Evolutionary conservation across 2,329 filamentous ascomycete genomes (phyloP).

Genomic region (Alternaria brassicae): DNA sequence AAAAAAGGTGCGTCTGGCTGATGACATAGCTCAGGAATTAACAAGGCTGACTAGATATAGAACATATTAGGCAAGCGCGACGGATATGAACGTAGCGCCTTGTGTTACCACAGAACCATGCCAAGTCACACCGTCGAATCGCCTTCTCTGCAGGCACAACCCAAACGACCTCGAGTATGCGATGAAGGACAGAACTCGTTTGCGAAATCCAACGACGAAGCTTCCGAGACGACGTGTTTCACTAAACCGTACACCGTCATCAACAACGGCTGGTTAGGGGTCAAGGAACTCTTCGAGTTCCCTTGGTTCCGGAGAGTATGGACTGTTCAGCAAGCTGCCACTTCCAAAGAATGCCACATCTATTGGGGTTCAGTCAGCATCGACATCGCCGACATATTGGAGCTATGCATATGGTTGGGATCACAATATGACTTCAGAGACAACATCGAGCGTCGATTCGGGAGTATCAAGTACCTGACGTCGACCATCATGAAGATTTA

Average conservation of each 20-base stretch:
- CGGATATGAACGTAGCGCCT: too few species aligned
- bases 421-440: fast-evolving
- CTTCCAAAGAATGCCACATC: neutral
- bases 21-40: too few species aligned
- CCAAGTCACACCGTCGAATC: too few species aligned
- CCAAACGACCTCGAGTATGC: too few species aligned
- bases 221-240: fast-evolving
- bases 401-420: neutral
- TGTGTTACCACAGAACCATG: too few species aligned
- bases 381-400: neutral
- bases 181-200: too few species aligned
- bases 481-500: neutral
- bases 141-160: too few species aligned
- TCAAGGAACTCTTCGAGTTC: fast-evolving
- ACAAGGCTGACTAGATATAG: too few species aligned
- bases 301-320: neutral
- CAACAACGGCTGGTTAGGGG: neutral
- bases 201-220: fast-evolving
- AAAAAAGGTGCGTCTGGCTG: too few species aligned
- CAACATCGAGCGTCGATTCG: fast-evolving
- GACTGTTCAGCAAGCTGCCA: neutral
- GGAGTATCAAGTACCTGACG: fast-evolving
- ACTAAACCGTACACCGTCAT: neutral
- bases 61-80: too few species aligned
- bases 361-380: neutral